Conservation (phyloP, 768 basidiomycete species). For the Gymnopilus dilepis region DNA sequence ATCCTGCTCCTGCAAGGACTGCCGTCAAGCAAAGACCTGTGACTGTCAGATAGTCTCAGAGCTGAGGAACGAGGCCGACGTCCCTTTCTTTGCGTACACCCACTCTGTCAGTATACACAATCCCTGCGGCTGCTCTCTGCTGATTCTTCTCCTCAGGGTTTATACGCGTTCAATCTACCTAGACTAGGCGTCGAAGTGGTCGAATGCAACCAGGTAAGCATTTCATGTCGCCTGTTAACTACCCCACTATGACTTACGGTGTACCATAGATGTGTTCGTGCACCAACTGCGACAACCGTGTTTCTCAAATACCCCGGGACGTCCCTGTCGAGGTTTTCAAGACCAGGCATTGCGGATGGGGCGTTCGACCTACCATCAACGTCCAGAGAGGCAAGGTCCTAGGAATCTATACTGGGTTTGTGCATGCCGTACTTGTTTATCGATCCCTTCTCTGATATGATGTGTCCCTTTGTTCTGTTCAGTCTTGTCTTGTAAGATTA, state of each 20-base stretch:
- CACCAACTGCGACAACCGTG: slow-evolving; percentile 57
- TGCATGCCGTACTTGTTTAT: background rate
- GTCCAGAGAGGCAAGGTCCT: slow-evolving; percentile 62
- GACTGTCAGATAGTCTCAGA: slow-evolving; percentile 55
- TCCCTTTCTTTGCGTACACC: slow-evolving; percentile 49
- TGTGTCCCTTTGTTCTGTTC: background rate
- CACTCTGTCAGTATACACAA: slow-evolving; percentile 33
- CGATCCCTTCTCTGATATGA: background rate
- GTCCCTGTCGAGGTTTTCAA: slow-evolving; percentile 70
- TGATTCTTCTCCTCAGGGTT: slow-evolving; percentile 41
- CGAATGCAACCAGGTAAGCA: slow-evolving; percentile 67
- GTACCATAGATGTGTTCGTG: slow-evolving; percentile 48
- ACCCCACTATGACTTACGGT: background rate
- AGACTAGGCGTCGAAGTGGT: slow-evolving; percentile 58
- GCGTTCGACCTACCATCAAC: slow-evolving; percentile 51
- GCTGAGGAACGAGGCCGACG: slow-evolving; percentile 33
- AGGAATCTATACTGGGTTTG: slow-evolving; percentile 73
- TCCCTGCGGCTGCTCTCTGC: background rate
- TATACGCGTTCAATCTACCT: slow-evolving; percentile 49
- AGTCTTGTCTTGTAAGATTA: slow-evolving; percentile 55
- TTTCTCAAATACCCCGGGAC: slow-evolving; percentile 63
- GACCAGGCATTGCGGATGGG: slow-evolving; percentile 66
- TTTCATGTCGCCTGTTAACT: background rate
- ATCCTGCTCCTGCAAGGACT: slow-evolving; percentile 48
- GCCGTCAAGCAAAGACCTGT: slow-evolving; percentile 42